phyloP scores from a whole-genome alignment of 768 basidiomycete genomes.

The Serendipita sp. region DNA sequence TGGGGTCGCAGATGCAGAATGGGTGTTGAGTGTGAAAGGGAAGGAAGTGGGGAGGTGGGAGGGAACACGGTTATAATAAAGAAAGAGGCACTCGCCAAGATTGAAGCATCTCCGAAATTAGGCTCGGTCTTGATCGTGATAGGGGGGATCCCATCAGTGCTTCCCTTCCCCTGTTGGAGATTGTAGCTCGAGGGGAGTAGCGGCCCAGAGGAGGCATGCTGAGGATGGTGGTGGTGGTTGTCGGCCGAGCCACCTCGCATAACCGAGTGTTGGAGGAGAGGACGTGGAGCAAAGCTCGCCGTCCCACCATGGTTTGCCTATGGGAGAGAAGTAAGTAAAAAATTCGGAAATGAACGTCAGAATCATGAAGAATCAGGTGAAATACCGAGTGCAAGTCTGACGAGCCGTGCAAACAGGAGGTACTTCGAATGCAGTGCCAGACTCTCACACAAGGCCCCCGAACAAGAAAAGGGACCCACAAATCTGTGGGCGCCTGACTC shows the following conservation, averaged over 20 bases:
- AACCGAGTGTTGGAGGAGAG: background rate
- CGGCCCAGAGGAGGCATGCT: background rate
- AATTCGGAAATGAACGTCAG: background rate
- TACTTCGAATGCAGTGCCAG: no score
- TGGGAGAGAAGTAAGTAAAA: background rate
- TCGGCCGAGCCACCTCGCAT: background rate
- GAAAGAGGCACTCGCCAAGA: slow-evolving; percentile 6
- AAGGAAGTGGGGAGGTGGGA: no score
- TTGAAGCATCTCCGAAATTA: slow-evolving; percentile 1
- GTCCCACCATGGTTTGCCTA: background rate
- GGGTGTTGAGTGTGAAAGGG: no score
- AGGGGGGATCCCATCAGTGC: background rate
- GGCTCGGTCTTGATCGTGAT: background rate
- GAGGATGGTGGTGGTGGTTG: background rate
- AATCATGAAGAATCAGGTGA: slow-evolving; percentile 1
- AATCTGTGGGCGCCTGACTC: no score
- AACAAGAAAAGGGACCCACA: no score
- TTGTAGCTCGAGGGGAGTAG: background rate
- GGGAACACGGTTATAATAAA: background rate
- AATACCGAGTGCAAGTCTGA: background rate
- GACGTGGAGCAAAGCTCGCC: background rate
- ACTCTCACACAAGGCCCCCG: no score
- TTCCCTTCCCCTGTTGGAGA: background rate
- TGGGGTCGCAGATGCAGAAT: no score
- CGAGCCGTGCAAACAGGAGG: no score